Conservation (phyloP, 1,284 basidiomycete species). For the Austropuccinia psidii region DNA sequence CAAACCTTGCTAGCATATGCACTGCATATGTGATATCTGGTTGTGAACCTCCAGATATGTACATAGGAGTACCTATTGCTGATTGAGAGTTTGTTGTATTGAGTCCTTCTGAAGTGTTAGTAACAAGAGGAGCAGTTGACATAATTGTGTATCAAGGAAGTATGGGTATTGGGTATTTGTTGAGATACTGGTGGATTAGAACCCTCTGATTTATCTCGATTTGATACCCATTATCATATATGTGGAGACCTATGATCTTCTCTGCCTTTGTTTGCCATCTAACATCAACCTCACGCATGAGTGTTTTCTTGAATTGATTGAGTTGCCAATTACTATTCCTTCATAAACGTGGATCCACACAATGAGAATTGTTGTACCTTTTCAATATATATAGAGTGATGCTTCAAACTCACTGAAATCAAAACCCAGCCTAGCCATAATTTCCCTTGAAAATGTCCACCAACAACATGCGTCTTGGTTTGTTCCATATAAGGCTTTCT, state of each 20-base stretch:
- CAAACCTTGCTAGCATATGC: neutral
- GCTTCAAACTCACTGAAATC: too few relatives aligned
- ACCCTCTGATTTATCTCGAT: neutral
- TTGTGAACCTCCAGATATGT: neutral
- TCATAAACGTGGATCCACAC: too few relatives aligned
- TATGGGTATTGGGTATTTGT: neutral
- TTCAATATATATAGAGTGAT: too few relatives aligned
- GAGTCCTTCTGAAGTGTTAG: neutral
- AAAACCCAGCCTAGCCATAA: too few relatives aligned
- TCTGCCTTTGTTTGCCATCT: neutral
- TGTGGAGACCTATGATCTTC: neutral
- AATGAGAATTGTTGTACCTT: too few relatives aligned
- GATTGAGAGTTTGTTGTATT: neutral
- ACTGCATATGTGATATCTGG: neutral
- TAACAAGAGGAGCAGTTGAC: neutral
- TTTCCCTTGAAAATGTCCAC: too few relatives aligned
- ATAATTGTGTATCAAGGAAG: neutral
- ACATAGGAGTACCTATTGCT: neutral
- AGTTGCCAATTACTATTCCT: too few relatives aligned
- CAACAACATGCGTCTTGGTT: too few relatives aligned
- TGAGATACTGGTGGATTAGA: neutral
- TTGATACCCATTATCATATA: neutral
- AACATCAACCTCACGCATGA: conserved; percentile 2
- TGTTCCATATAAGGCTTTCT: conserved; percentile 21
- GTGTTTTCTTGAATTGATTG: too few relatives aligned